Percentiles rank a stretch among this genome's conserved stretches.
Conservation (phyloP, 148 eudicot species). For the Rhododendron ovatum region DNA sequence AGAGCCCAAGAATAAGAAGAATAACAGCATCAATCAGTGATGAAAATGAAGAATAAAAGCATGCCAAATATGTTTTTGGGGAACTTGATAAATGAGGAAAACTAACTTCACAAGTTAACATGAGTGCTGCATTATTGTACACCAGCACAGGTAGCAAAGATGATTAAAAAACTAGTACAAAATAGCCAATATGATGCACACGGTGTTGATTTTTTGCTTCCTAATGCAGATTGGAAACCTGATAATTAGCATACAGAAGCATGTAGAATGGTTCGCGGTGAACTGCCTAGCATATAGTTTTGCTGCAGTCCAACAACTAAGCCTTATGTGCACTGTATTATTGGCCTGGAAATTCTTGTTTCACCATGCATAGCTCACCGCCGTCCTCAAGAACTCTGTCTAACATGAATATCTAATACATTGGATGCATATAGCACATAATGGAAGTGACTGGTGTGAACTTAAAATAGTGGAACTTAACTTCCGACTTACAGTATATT, state of each 20-base stretch:
- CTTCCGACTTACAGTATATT: background rate
- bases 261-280: no score
- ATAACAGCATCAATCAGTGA: background rate
- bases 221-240: no score
- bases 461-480: no score
- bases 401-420: no score
- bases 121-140: background rate
- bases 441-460: no score
- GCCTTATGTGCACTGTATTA: background rate
- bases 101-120: background rate
- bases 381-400: no score
- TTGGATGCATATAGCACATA: no score
- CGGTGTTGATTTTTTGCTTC: no score
- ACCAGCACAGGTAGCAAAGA: background rate
- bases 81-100: background rate
- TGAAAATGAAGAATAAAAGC: background rate
- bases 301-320: background rate
- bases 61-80: background rate
- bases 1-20: background rate
- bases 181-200: background rate
- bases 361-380: no score
- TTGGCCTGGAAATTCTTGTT: no score
- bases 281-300: background rate
- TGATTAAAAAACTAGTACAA: background rate
- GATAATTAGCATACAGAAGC: no score